Percentiles rank a stretch among this genome's conserved stretches.
Conservation (phyloP, 805 yeast genomes). For the Saturnispora saitoi region DNA sequence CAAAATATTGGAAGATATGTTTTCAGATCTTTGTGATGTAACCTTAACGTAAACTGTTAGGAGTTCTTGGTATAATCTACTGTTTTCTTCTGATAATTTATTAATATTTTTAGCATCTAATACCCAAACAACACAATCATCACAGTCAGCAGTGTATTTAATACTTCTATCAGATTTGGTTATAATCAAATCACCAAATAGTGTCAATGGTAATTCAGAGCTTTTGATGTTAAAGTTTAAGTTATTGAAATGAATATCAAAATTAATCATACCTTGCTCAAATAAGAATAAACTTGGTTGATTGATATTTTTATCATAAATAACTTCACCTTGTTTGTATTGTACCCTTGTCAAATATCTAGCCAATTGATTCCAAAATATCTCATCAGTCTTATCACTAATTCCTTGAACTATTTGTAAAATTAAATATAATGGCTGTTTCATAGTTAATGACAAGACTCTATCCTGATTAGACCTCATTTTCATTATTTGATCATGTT, state of each 20-base stretch:
- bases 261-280: constrained; percentile 45
- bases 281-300: constrained; percentile 48
- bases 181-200: constrained; percentile 54
- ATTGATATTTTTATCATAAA: constrained; percentile 39
- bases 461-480: constrained; percentile 11
- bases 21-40: constrained; percentile 62
- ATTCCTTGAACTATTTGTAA: constrained; percentile 58
- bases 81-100: constrained; percentile 40
- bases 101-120: constrained; percentile 40
- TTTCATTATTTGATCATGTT: constrained; percentile 25
- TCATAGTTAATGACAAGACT: constrained; percentile 10
- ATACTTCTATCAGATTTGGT: constrained; percentile 32
- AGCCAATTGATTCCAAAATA: constrained; percentile 58
- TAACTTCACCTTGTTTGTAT: constrained; percentile 27
- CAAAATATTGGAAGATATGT: constrained; percentile 67
- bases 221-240: constrained; percentile 22
- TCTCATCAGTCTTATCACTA: constrained; percentile 35
- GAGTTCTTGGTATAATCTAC: constrained; percentile 54
- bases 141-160: constrained; percentile 36
- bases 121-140: constrained; percentile 56
- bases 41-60: constrained; percentile 51
- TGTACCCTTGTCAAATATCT: constrained; percentile 40
- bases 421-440: constrained; percentile 50
- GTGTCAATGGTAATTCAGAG: constrained; percentile 58
- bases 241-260: constrained; percentile 35